These are phyloP conservation scores for Ascochyta viciae-villosae DNA, from an alignment of 2,329 filamentous ascomycete species.

Conservation along the genomic window DNA sequence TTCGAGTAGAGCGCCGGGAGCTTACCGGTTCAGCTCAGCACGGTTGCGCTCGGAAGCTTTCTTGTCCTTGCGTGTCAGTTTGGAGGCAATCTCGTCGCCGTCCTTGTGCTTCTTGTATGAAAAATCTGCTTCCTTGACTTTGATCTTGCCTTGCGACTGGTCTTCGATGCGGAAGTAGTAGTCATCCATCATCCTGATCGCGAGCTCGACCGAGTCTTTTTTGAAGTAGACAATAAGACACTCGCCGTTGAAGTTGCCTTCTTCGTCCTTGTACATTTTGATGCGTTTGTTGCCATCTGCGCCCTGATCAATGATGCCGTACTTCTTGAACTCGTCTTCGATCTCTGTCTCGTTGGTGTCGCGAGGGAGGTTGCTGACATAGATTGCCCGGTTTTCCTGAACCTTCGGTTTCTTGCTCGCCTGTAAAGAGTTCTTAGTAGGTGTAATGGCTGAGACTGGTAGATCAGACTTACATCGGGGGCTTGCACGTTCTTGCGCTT, in stretches of 20 bases:
- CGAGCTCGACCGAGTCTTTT: slow-evolving; percentile 87
- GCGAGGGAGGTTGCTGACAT: slow-evolving; percentile 83
- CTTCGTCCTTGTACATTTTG: slow-evolving; percentile 86
- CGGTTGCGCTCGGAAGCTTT: slow-evolving; percentile 91
- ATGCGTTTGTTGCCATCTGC: slow-evolving; percentile 87
- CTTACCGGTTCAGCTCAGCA: slow-evolving; percentile 77
- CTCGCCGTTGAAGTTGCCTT: slow-evolving; percentile 90
- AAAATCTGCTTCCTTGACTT: slow-evolving; percentile 82
- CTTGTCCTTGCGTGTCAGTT: slow-evolving; percentile 71
- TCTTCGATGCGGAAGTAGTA: slow-evolving; percentile 76
- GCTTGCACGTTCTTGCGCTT: slow-evolving; percentile 37
- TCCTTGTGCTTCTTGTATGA: slow-evolving; percentile 91
- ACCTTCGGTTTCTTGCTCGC: slow-evolving; percentile 40
- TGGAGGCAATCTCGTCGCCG: slow-evolving; percentile 54
- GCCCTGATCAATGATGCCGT: slow-evolving; percentile 91
- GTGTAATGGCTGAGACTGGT: neutral
- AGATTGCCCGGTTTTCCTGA: slow-evolving; percentile 83
- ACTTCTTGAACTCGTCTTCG: slow-evolving; percentile 83
- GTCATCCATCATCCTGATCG: slow-evolving; percentile 81
- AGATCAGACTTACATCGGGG: slow-evolving; percentile 24
- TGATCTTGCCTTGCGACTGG: slow-evolving; percentile 63
- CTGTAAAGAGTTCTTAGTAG: slow-evolving; percentile 42
- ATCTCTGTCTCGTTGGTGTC: slow-evolving; percentile 84
- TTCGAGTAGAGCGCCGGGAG: neutral
- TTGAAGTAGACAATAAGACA: slow-evolving; percentile 94